Percentiles rank a stretch among this genome's conserved stretches.
These are phyloP conservation scores for Escovopsis weberi DNA, from an alignment of 2,329 filamentous ascomycete species.

Conservation along the genomic window DNA sequence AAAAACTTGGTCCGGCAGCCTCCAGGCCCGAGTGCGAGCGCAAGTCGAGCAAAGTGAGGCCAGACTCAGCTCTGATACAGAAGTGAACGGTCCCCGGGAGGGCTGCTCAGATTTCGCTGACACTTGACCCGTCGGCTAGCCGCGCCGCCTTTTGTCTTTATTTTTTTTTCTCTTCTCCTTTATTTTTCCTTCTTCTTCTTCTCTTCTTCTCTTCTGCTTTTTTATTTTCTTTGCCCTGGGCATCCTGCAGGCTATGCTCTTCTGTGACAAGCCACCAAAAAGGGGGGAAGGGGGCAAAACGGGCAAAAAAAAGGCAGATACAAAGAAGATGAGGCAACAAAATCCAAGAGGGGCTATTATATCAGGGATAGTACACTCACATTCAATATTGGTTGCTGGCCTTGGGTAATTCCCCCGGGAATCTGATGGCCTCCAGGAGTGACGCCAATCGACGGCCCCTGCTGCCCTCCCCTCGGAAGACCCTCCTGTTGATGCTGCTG, in stretches of 20 bases:
- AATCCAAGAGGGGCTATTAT: neutral
- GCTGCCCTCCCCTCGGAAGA: constrained; percentile 41
- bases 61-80: constrained; percentile 3
- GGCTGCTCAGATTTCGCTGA: neutral
- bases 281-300: neutral
- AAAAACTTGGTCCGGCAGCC: neutral
- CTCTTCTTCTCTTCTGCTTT: no score
- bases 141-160: neutral
- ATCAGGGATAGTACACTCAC: constrained; percentile 23
- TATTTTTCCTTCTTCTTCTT: no score
- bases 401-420: constrained; percentile 24
- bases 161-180: no score
- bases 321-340: neutral
- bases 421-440: constrained; percentile 23
- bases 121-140: constrained; percentile 2
- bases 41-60: neutral
- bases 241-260: neutral
- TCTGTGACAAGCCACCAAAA: neutral
- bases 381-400: constrained; percentile 34
- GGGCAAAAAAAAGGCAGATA: neutral
- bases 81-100: neutral
- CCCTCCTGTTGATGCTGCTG: constrained; percentile 21
- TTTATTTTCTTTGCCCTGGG: neutral
- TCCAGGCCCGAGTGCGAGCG: neutral
- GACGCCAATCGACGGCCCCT: constrained; percentile 35